Evolutionary conservation across 2,329 filamentous ascomycete genomes (phyloP), one percentile per base, ranked within the genome.

Genomic region (Pyricularia pennisetigena): DNA sequence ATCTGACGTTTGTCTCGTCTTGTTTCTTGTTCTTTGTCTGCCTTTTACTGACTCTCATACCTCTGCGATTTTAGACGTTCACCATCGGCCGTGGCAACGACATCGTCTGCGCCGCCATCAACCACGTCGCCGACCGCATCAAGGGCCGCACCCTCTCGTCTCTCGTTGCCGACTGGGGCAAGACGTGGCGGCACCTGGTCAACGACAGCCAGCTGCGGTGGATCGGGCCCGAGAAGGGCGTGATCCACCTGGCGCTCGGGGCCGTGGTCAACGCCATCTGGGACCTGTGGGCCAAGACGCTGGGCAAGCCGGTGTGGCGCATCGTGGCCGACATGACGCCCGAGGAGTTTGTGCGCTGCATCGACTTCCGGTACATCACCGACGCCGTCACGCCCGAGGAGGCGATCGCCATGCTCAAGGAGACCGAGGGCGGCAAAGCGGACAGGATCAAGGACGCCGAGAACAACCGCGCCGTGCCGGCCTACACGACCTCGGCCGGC

Each of bases 331-430:
- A 97, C 72, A 96, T 97, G 91, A 89, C 85, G 3, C 92, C 93
- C 0, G 90, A 95, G 79, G 90, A 97, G 80, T 87, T 96, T 67
- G 93, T 97, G 67, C 80, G 84, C 69, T 94, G 93, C 80, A 94
- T 97, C 76, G 94, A 97, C 80, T 97, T 97, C 82, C 86, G 93
- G 66, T 97, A 97, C 80, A 96, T 97, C 78, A 95, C 91, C 28
- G 93, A 97, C 79, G 93, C 92, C n/a, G 83, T 97, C 72, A 97
- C 93, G 0, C 92, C 91, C 0, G 89, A 92, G 59, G 93, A 97
- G 78, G 93, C 93, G 0, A 77, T 97, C 54, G 82, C 82, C 26
- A 82, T 97, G 75, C 82, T 97, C 63, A 85, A 84, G 73, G 85
- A 86, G 74, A 80, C 85, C 26, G 88, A 92, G 78, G 72, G 78